Evolutionary conservation across 2,329 filamentous ascomycete genomes (phyloP).

Genomic region (Aspergillus puulaauensis): DNA sequence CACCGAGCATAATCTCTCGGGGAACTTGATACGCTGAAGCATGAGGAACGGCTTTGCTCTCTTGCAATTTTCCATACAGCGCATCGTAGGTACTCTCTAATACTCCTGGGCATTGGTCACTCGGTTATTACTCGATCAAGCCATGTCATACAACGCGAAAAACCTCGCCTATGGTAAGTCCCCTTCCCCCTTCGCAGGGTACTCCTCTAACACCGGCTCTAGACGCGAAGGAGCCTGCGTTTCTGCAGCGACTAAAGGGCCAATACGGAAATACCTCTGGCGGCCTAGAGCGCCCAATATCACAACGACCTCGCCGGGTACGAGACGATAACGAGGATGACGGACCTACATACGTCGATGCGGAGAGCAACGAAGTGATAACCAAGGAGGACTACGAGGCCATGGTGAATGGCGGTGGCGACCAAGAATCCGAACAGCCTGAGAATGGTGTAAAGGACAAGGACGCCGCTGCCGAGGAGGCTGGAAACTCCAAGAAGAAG

Average conservation of each 20-base stretch:
- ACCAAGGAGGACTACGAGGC: slow-evolving; percentile 45
- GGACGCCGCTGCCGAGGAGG: slow-evolving; percentile 12
- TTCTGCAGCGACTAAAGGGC: slow-evolving; percentile 41
- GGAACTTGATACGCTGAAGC: background rate
- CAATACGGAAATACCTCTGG: slow-evolving; percentile 37
- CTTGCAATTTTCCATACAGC: background rate
- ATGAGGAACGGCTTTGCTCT: background rate
- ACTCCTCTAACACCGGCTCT: slow-evolving; percentile 1
- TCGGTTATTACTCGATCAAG: slow-evolving; percentile 8
- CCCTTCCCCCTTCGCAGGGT: background rate
- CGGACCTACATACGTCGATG: slow-evolving; percentile 45
- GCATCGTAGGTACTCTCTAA: background rate
- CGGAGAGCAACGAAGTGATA: slow-evolving; percentile 44
- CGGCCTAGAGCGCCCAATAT: slow-evolving; percentile 38
- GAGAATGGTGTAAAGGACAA: slow-evolving; percentile 7
- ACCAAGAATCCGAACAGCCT: slow-evolving; percentile 16
- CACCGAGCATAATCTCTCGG: background rate
- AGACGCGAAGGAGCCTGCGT: slow-evolving; percentile 45
- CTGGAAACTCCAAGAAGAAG: slow-evolving; percentile 12
- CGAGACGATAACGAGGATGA: slow-evolving; percentile 41
- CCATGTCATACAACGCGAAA: slow-evolving; percentile 45
- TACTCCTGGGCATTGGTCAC: background rate
- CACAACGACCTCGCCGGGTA: slow-evolving; percentile 34
- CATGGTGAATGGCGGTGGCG: slow-evolving; percentile 31
- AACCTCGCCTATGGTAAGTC: slow-evolving; percentile 44